These are phyloP conservation scores for Tylopilus sp. DNA, from an alignment of 1,284 basidiomycete genomes.

Conservation along the genomic window DNA sequence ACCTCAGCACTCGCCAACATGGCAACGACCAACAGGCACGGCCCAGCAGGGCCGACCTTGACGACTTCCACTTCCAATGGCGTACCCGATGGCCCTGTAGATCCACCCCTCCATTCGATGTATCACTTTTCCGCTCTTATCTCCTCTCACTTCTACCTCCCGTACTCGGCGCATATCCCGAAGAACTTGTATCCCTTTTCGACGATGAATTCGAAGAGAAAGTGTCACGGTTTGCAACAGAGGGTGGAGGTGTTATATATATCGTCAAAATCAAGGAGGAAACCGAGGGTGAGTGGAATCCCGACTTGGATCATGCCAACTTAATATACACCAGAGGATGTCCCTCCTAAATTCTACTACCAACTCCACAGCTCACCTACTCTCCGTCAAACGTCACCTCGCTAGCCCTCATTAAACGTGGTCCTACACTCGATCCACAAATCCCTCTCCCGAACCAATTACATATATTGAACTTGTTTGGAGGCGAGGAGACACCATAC, in stretches of 20 bases:
- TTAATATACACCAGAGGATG: constrained; percentile 62
- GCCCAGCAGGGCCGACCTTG: constrained; percentile 39
- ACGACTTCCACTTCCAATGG: constrained; percentile 41
- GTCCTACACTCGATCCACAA: constrained; percentile 83
- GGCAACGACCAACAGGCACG: constrained; percentile 38
- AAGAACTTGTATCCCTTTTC: constrained; percentile 76
- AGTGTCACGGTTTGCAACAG: constrained; percentile 77
- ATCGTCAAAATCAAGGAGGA: constrained; percentile 83
- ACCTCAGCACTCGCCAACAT: constrained; percentile 21
- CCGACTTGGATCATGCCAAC: constrained; percentile 15
- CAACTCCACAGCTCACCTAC: constrained; percentile 81
- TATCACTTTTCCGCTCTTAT: constrained; percentile 73
- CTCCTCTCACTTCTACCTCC: constrained; percentile 79
- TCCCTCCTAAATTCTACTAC: constrained; percentile 72
- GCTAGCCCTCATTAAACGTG: constrained; percentile 95
- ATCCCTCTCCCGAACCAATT: constrained; percentile 88
- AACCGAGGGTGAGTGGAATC: constrained; percentile 63
- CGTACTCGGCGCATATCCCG: constrained; percentile 71
- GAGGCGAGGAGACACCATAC: constrained; percentile 92
- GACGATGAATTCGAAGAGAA: constrained; percentile 82
- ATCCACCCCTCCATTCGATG: constrained; percentile 61
- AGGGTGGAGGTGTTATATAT: constrained; percentile 80
- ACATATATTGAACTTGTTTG: constrained; percentile 94
- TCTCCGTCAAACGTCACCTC: constrained; percentile 86
- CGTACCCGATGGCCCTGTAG: constrained; percentile 37